Percentiles rank a stretch among this genome's conserved stretches.
Conservation (phyloP, 2,329 filamentous ascomycete genomes). For the Arthrobotrys musiformis region DNA sequence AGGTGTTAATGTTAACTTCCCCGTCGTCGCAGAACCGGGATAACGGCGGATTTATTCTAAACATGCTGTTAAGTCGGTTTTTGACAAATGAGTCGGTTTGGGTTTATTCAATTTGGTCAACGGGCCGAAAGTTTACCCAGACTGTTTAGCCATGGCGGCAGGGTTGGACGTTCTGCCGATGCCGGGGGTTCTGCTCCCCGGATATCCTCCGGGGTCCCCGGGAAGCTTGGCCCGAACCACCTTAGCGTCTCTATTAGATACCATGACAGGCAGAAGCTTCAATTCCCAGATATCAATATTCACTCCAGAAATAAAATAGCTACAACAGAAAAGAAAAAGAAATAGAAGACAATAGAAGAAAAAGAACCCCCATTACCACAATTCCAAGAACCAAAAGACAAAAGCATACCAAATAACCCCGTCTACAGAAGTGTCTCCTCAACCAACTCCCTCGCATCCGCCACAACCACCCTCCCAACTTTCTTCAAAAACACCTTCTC, state of each 20-base stretch:
- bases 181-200: constrained; percentile 7
- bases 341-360: not conserved
- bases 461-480: constrained; percentile 81
- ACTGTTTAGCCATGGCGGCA: constrained; percentile 30
- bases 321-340: not conserved
- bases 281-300: not conserved
- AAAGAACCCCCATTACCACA: too few species aligned
- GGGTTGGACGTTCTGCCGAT: constrained; percentile 18
- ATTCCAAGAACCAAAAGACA: not conserved
- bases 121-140: constrained; percentile 49
- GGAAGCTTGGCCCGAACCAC: too few species aligned
- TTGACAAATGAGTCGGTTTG: constrained; percentile 10
- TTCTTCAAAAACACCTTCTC: constrained; percentile 86
- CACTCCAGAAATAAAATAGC: not conserved
- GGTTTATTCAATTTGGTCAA: not conserved
- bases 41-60: constrained; percentile 3
- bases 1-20: not conserved
- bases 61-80: constrained; percentile 5
- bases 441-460: constrained; percentile 72
- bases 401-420: not conserved
- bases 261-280: not conserved
- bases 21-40: not conserved
- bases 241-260: too few species aligned
- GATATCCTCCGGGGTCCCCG: constrained; percentile 4
- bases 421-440: constrained; percentile 61